Evolutionary conservation across 768 basidiomycete species (phyloP).

Genomic region (Grammothele lineata): DNA sequence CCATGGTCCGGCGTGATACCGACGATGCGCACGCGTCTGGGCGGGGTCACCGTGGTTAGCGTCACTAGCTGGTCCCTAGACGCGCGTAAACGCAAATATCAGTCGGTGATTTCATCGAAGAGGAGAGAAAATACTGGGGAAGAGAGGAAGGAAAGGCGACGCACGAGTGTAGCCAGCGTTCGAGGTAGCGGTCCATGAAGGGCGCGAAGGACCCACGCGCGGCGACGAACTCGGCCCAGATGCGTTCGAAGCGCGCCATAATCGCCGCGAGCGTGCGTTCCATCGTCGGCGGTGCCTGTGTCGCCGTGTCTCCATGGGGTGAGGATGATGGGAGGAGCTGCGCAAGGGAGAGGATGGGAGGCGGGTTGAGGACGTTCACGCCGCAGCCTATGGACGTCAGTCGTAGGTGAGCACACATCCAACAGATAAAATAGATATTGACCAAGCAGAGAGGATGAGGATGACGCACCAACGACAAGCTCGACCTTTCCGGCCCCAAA

Average conservation of each 20-base stretch:
- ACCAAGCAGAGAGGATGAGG: background rate
- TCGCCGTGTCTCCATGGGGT: background rate
- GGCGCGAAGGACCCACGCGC: constrained; percentile 70
- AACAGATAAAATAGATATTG: background rate
- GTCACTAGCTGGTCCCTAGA: constrained; percentile 78
- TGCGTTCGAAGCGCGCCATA: constrained; percentile 67
- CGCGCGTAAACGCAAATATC: background rate
- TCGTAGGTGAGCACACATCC: background rate
- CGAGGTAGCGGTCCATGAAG: constrained; percentile 76
- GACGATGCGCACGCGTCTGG: constrained; percentile 64
- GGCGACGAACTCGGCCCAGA: constrained; percentile 73
- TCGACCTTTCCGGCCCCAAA: constrained; percentile 71
- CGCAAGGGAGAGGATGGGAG: constrained; percentile 77
- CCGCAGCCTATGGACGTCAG: constrained; percentile 64
- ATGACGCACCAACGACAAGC: constrained; percentile 70
- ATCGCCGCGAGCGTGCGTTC: constrained; percentile 76
- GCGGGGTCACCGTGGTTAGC: constrained; percentile 72
- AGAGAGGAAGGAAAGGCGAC: constrained; percentile 29
- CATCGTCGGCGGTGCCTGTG: constrained; percentile 43
- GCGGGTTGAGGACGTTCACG: constrained; percentile 77
- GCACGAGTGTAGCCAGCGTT: constrained; percentile 89
- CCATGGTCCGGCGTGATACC: constrained; percentile 90
- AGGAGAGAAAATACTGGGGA: background rate
- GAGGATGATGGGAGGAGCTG: constrained; percentile 48
- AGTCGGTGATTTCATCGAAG: background rate